Conservation (phyloP, 129 eudicot species). For the Pittosporum tobira region DNA sequence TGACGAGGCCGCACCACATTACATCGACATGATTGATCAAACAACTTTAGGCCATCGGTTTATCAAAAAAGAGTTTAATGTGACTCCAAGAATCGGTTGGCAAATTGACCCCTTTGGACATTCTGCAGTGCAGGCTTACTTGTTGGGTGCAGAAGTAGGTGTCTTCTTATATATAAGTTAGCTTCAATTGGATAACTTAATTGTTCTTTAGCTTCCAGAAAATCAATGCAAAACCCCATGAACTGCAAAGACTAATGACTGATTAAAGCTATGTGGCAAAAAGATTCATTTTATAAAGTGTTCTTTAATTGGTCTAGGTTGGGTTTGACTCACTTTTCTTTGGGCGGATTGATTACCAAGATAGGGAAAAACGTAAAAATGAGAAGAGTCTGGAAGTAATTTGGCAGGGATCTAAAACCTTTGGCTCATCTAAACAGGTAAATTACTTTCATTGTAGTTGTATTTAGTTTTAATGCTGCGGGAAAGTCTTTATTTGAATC, state of each 20-base stretch:
- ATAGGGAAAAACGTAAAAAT: constrained; percentile 59
- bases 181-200: not conserved
- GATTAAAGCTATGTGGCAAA: too few relatives aligned
- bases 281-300: not conserved
- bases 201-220: not conserved
- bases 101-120: constrained; percentile 35
- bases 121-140: constrained; percentile 32
- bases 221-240: not conserved
- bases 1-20: constrained; percentile 31
- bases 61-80: constrained; percentile 17
- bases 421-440: constrained; percentile 79
- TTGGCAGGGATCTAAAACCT: constrained; percentile 76
- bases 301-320: constrained; percentile 40
- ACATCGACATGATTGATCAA: constrained; percentile 30
- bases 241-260: too few relatives aligned
- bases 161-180: not conserved
- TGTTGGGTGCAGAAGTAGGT: constrained; percentile 28
- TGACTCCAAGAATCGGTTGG: constrained; percentile 29
- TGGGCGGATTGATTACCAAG: constrained; percentile 91
- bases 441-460: constrained; percentile 3
- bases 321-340: constrained; percentile 89
- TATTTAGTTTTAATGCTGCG: too few relatives aligned
- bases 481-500: too few relatives aligned
- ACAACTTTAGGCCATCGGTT: constrained; percentile 27
- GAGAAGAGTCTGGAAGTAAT: too few relatives aligned